These are phyloP conservation scores for Stagonosporopsis vannaccii DNA, from an alignment of 2,329 filamentous ascomycete genomes.

Conservation along the genomic window DNA sequence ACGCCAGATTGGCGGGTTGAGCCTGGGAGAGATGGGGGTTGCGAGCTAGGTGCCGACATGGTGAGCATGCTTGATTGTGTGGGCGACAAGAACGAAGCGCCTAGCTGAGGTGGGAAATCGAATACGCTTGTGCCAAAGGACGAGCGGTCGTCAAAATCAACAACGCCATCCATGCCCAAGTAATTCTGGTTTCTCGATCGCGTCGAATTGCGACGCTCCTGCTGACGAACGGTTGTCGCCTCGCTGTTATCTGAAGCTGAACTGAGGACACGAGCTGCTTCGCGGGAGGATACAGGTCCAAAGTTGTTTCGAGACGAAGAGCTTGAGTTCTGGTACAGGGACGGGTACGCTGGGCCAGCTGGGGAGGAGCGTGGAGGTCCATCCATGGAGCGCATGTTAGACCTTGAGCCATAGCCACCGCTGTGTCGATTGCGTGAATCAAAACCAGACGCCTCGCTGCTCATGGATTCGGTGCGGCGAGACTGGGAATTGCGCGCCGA, in stretches of 20 bases:
- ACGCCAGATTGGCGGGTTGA: slow-evolving; percentile 71
- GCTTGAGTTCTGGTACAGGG: slow-evolving; percentile 26
- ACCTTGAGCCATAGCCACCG: slow-evolving; percentile 63
- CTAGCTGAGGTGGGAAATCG: slow-evolving; percentile 38
- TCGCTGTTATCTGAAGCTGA: slow-evolving; percentile 42
- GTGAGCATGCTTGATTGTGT: slow-evolving; percentile 26
- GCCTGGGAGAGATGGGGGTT: slow-evolving; percentile 36
- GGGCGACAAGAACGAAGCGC: slow-evolving; percentile 39
- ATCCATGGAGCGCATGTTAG: slow-evolving; percentile 36
- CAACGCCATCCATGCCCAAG: slow-evolving; percentile 38
- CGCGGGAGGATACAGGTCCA: slow-evolving; percentile 28
- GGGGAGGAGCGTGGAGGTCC: slow-evolving; percentile 40
- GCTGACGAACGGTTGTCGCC: slow-evolving; percentile 30
- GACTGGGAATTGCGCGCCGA: slow-evolving; percentile 53
- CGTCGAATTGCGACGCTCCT: slow-evolving; percentile 32
- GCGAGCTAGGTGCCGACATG: slow-evolving; percentile 27
- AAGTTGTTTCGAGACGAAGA: slow-evolving; percentile 26
- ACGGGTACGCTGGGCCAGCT: slow-evolving; percentile 33
- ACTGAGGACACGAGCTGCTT: slow-evolving; percentile 35
- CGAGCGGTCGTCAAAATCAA: slow-evolving; percentile 33
- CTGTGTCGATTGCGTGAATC: slow-evolving; percentile 63
- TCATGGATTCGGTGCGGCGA: slow-evolving; percentile 53
- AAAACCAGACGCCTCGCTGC: slow-evolving; percentile 47
- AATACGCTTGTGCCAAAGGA: slow-evolving; percentile 25
- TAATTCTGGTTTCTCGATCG: slow-evolving; percentile 32